Evolutionary conservation across 441 rosid species (phyloP).

Genomic region (Pelargonium citronellum): DNA sequence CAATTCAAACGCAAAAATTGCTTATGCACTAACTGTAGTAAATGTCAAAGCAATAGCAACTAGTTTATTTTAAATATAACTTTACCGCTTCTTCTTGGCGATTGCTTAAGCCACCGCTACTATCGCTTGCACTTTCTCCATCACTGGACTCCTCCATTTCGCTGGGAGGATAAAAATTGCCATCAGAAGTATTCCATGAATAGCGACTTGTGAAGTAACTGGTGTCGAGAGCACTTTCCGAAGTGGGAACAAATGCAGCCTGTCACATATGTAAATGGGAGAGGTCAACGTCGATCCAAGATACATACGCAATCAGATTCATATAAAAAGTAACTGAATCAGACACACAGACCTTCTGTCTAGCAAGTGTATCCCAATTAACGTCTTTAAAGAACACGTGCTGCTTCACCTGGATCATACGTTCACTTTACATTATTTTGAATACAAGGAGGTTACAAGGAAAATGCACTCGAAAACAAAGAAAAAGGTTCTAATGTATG

Average conservation of each 20-base stretch:
- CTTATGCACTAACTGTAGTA: neutral
- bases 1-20: conserved; percentile 12
- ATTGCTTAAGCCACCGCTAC: conserved; percentile 69
- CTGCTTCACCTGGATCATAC: conserved; percentile 69
- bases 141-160: conserved; percentile 86
- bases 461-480: conserved; percentile 8
- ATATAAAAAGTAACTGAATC: neutral
- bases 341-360: conserved; percentile 66
- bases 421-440: conserved; percentile 17
- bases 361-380: conserved; percentile 96
- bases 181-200: conserved; percentile 80
- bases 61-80: neutral
- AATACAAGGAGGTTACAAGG: conserved; percentile 8
- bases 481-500: conserved; percentile 3
- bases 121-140: conserved; percentile 79
- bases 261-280: conserved; percentile 25
- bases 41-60: neutral
- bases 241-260: conserved; percentile 95
- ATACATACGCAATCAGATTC: neutral
- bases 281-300: conserved; percentile 5
- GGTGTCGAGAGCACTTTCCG: conserved; percentile 90
- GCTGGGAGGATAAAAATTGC: conserved; percentile 51
- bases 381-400: conserved; percentile 87
- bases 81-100: conserved; percentile 86
- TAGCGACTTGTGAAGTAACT: conserved; percentile 96